Base-by-base conservation (phyloP, 2,329 filamentous ascomycete species). In the Botrytis pseudocinerea region DNA sequence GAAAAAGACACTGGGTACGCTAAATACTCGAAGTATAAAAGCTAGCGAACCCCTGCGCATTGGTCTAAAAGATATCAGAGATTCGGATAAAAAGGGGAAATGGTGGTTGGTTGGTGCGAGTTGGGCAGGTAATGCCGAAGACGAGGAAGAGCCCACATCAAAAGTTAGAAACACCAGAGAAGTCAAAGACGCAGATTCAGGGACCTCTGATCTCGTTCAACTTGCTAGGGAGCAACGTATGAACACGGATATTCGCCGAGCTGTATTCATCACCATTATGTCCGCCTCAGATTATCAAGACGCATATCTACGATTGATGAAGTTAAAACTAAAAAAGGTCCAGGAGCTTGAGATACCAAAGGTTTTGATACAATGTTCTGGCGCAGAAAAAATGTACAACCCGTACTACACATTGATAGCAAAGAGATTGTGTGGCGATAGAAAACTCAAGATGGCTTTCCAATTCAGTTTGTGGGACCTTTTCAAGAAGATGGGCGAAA, bases 21-120 rank as follows among this genome's bases (percentile, higher is more conserved):
- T 99, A 54, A 96, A 93, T 80, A 83, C 84, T 78, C 85, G 88
- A 78, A 88, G 85, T 74, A 85, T 92, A 73, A 94, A 93, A 76
- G 90, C 91, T 12, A 91, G 89, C 5, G 93, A 97, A 74, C 94
- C 96, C 6, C 86, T 99, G 74, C 90, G 93, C 14, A 91, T 98
- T 73, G 90, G 92, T 18, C 86, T 98, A 6, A 86, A 88, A 54
- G 96, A 99, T 79, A 93, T 99, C 69, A 90, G 90, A 75, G 89
- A 95, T 75, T 91, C 92, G 0, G 92, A 95, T 59, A 95, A 92
- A 80, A 93, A 91, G 80, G 96, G 96, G 0, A 98, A 97, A 84
- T 99, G 96, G 96, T 99, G 96, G 96, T 89, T 98, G 32, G 93
- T 98, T 8, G 96, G 96, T 69, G 95, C 96, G n/a, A 97, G 94